phyloP scores from a whole-genome alignment of 2,329 filamentous ascomycete species.

The Apiospora hydei region DNA sequence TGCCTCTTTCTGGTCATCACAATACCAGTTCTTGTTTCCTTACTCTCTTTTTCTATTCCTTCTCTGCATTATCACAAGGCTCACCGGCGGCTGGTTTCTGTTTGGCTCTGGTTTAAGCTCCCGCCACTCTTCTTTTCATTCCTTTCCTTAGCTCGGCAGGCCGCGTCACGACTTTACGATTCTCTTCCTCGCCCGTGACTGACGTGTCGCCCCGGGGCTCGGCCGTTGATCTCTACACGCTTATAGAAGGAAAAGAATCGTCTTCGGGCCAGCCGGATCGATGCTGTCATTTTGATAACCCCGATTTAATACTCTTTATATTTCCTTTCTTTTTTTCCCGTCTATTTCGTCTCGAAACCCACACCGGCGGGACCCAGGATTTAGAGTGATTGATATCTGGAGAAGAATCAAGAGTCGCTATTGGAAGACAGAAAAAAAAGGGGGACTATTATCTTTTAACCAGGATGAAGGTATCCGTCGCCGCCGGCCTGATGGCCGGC shows the following conservation, averaged over 20 bases:
- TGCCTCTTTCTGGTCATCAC: neutral
- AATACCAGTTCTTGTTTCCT: constrained; percentile 12
- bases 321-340: neutral
- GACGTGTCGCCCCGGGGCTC: constrained; percentile 17
- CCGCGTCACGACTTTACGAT: constrained; percentile 25
- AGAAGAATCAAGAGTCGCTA: neutral
- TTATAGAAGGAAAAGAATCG: constrained; percentile 11
- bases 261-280: constrained; percentile 2
- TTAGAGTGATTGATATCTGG: neutral
- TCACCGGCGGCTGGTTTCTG: constrained; percentile 18
- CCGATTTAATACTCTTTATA: constrained; percentile 21
- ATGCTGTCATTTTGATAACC: neutral
- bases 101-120: constrained; percentile 22
- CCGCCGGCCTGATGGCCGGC: constrained; percentile 38
- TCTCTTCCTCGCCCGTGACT: neutral
- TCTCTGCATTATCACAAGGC: constrained; percentile 19
- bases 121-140: constrained; percentile 5
- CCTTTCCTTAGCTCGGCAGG: constrained; percentile 22
- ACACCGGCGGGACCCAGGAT: constrained; percentile 12
- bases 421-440: neutral
- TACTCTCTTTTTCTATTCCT: constrained; percentile 9
- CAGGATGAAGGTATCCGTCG: constrained; percentile 37
- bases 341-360: neutral
- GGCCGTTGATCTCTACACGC: constrained; percentile 17
- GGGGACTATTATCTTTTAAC: neutral